Evolutionary conservation across 805 yeast species (phyloP).

Genomic region (Kodamaea kaohsiungensis): DNA sequence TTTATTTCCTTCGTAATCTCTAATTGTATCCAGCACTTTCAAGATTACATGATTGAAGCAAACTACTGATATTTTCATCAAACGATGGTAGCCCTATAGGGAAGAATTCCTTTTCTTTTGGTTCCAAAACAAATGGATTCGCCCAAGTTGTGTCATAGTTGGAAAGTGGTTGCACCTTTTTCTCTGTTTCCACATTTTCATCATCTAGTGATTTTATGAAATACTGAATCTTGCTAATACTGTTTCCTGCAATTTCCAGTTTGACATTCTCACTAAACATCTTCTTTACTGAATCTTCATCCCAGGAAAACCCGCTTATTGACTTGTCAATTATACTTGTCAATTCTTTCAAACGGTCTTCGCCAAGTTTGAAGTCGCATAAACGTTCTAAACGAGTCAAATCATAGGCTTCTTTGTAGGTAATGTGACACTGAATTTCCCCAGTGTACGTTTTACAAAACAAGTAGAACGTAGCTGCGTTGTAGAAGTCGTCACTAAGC

Average conservation of each 20-base stretch:
- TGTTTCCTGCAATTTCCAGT: not conserved
- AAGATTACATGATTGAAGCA: not conserved
- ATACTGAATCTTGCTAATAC: not conserved
- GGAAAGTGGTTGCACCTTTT: not conserved
- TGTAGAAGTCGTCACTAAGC: conserved; percentile 11
- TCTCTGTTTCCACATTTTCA: not conserved
- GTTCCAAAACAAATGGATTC: conserved; percentile 5
- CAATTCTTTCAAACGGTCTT: not conserved
- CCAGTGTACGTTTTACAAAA: conserved; percentile 11
- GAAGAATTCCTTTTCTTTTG: conserved; percentile 1
- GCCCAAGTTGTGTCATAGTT: conserved; percentile 7
- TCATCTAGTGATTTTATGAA: not conserved
- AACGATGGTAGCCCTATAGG: conserved; percentile 9
- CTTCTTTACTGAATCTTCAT: not conserved
- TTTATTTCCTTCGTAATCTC: not conserved
- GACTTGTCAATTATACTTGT: not conserved
- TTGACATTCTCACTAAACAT: not conserved
- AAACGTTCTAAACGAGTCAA: conserved; percentile 9
- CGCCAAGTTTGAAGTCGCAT: conserved; percentile 8
- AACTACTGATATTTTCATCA: conserved; percentile 8
- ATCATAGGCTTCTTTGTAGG: conserved; percentile 10
- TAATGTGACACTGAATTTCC: conserved; percentile 10
- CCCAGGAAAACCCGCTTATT: not conserved
- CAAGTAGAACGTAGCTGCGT: conserved; percentile 10
- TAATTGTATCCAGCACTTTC: not conserved